Evolutionary conservation across 225 moss, liverwort and hornwort genomes (phyloP).

Genomic region (Pseudisothecium myosuroides): DNA sequence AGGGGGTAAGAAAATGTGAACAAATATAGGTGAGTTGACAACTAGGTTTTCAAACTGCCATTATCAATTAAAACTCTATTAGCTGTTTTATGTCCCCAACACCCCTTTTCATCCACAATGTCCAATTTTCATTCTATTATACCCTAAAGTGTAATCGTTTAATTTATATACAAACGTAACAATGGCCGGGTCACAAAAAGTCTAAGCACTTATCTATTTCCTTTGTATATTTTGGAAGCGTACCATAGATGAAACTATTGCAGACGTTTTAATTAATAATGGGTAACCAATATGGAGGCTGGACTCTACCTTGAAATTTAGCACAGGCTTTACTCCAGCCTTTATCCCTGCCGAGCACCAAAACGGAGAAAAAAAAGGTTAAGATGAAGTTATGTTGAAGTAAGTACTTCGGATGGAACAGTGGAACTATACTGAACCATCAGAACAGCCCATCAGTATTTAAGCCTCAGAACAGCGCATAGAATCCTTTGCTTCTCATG

Average conservation of each 20-base stretch:
- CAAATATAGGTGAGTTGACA: background rate
- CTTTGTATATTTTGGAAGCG: background rate
- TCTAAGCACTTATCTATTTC: background rate
- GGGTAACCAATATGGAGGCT: background rate
- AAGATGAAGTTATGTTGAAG: background rate
- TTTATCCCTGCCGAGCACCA: conserved; percentile 49
- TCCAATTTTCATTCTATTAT: background rate
- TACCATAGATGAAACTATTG: background rate
- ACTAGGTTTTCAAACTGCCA: background rate
- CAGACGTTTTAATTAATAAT: background rate
- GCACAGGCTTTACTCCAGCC: conserved; percentile 57
- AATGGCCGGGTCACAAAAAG: background rate
- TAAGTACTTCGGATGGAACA: background rate
- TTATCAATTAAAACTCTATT: no score
- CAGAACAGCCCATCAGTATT: background rate
- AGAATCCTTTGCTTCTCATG: background rate
- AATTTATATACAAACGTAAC: background rate
- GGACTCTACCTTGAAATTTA: conserved; percentile 72
- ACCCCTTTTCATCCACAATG: background rate
- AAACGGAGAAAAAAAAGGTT: background rate
- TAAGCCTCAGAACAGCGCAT: background rate
- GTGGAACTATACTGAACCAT: background rate
- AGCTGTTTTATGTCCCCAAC: background rate
- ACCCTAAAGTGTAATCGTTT: background rate
- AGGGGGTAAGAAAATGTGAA: background rate